Percentiles rank a stretch among this genome's conserved stretches.
phyloP scores from a whole-genome alignment of 2,329 filamentous ascomycete species.

The Cytospora chrysosperma region DNA sequence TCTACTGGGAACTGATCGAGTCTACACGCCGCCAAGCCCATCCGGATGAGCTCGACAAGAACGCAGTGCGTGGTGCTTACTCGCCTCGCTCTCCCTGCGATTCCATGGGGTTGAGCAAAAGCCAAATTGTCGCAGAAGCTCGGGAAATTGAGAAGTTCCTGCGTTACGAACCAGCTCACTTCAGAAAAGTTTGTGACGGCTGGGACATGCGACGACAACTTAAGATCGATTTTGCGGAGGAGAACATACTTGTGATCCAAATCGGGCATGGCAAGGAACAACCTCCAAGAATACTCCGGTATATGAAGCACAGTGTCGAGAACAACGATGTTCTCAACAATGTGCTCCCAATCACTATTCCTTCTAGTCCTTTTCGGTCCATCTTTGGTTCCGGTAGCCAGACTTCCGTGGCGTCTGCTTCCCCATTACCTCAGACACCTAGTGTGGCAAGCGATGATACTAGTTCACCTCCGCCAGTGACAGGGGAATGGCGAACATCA shows the following conservation, averaged over 20 bases:
- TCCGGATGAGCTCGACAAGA: constrained; percentile 70
- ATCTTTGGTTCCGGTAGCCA: constrained; percentile 15
- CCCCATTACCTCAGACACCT: neutral
- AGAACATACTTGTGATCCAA: constrained; percentile 71
- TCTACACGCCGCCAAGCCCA: constrained; percentile 69
- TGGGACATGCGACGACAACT: constrained; percentile 91
- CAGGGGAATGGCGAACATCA: constrained; percentile 67
- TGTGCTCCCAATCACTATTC: neutral
- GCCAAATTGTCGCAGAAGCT: constrained; percentile 74
- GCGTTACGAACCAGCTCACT: constrained; percentile 70
- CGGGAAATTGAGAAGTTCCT: constrained; percentile 78
- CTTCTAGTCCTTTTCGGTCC: constrained; percentile 10
- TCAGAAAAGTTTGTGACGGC: constrained; percentile 72
- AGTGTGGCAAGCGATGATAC: neutral
- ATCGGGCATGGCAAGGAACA: constrained; percentile 66
- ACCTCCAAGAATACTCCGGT: constrained; percentile 44
- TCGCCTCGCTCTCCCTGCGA: constrained; percentile 77
- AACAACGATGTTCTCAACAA: neutral
- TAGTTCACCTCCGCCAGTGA: neutral
- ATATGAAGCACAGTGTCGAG: constrained; percentile 36
- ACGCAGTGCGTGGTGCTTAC: constrained; percentile 69
- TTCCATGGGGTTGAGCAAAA: constrained; percentile 66
- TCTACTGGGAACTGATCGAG: constrained; percentile 80
- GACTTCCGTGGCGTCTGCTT: neutral
- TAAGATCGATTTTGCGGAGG: constrained; percentile 85